Percentiles rank a stretch among this genome's conserved stretches.
Conservation (phyloP, 768 basidiomycete genomes). For the Boletus rufocinnamomeus region DNA sequence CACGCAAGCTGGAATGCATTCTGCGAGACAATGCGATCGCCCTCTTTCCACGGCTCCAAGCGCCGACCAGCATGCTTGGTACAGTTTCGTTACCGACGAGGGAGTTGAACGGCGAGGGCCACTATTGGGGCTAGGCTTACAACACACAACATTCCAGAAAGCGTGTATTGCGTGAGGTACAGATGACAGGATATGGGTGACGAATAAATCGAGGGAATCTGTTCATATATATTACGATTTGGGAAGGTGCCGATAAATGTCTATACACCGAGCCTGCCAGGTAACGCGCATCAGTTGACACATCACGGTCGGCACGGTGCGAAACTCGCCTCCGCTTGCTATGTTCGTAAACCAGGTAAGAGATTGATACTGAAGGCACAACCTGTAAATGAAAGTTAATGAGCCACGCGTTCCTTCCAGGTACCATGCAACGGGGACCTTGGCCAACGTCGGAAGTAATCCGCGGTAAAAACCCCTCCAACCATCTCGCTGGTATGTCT, state of each 20-base stretch:
- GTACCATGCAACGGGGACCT: conserved; percentile 47
- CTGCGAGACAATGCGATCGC: conserved; percentile 51
- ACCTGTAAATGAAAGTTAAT: conserved; percentile 52
- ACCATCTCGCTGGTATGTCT: conserved; percentile 83
- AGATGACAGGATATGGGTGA: conserved; percentile 27
- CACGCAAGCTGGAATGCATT: conserved; percentile 44
- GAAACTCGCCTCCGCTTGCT: conserved; percentile 70
- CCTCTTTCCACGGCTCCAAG: conserved; percentile 48
- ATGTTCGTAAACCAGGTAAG: conserved; percentile 92
- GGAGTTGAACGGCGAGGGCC: neutral
- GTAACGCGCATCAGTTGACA: conserved; percentile 6
- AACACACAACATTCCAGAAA: conserved; percentile 14
- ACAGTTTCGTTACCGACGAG: neutral
- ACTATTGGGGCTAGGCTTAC: conserved; percentile 1
- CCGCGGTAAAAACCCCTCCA: conserved; percentile 96
- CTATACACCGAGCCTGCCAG: conserved; percentile 62
- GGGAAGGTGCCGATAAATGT: conserved; percentile 15
- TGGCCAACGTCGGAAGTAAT: conserved; percentile 87
- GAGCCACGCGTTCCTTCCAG: conserved; percentile 1
- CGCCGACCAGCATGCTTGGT: neutral
- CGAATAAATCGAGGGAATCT: conserved; percentile 28
- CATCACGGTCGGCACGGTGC: neutral
- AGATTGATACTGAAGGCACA: conserved; percentile 94
- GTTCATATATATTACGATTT: conserved; percentile 25
- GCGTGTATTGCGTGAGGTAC: conserved; percentile 32